Conservation (phyloP, 768 basidiomycete species). For the Crucibulum laeve region DNA sequence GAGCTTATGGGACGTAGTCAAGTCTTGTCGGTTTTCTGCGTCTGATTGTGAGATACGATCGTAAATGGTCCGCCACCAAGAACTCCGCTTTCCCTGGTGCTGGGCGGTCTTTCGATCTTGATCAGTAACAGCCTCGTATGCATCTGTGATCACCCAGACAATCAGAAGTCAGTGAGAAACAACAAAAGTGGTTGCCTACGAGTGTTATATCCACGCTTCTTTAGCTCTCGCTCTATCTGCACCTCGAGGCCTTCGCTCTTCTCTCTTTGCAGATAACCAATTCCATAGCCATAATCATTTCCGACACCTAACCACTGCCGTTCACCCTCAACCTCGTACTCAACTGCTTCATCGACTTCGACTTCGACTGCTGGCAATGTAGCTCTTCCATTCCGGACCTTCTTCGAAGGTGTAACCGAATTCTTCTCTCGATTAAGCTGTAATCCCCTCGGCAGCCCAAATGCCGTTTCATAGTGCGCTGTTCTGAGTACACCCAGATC, state of each 20-base stretch:
- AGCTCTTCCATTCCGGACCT: constrained; percentile 3
- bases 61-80: constrained; percentile 59
- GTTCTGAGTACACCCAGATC: constrained; percentile 38
- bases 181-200: constrained; percentile 18
- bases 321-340: constrained; percentile 38
- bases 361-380: constrained; percentile 28
- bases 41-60: constrained; percentile 43
- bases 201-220: constrained; percentile 39
- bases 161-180: background rate
- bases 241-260: constrained; percentile 48
- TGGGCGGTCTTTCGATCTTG: background rate
- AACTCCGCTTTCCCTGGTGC: constrained; percentile 15
- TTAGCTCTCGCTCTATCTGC: constrained; percentile 51
- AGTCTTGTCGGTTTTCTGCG: constrained; percentile 22
- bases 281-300: constrained; percentile 40
- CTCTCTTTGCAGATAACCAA: constrained; percentile 34
- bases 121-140: background rate
- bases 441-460: constrained; percentile 31
- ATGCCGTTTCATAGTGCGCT: constrained; percentile 39
- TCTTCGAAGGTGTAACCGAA: constrained; percentile 5
- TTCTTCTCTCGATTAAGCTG: constrained; percentile 8
- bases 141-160: background rate
- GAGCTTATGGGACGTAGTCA: constrained; percentile 2
- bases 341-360: constrained; percentile 35
- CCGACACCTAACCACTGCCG: constrained; percentile 51